Conservation (phyloP, 2,329 filamentous ascomycete species). For the Phialocephala subalpina region DNA sequence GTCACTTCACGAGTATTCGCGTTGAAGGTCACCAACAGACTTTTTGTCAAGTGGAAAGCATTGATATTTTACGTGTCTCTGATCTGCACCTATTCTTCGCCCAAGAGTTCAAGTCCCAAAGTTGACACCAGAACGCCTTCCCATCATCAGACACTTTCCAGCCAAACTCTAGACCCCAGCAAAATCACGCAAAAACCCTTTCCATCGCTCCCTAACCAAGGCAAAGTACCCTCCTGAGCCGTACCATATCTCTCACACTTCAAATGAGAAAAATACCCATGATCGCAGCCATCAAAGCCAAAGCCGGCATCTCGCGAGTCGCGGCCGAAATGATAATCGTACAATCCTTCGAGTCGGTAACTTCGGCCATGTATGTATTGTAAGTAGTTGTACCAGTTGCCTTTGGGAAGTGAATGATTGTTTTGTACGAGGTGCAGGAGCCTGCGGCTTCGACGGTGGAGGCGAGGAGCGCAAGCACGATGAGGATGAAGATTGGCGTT, state of each 20-base stretch:
- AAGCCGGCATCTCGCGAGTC: background rate
- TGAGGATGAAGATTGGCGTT: slow-evolving; percentile 1
- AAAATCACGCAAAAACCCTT: background rate
- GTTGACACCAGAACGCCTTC: too few relatives aligned
- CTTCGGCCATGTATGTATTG: background rate
- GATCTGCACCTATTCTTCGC: background rate
- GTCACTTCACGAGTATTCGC: background rate
- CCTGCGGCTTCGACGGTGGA: background rate
- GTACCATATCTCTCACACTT: background rate
- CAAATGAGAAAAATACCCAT: background rate
- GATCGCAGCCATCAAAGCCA: background rate
- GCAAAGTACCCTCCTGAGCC: background rate
- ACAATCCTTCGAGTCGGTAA: background rate
- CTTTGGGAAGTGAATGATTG: background rate
- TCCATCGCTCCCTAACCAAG: background rate
- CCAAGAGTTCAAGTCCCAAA: too few relatives aligned
- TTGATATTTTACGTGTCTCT: background rate
- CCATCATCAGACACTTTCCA: too few relatives aligned
- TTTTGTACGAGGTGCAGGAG: background rate
- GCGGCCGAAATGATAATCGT: background rate
- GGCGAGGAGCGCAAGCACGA: background rate
- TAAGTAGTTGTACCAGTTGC: background rate
- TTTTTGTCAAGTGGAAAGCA: background rate
- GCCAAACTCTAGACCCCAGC: background rate
- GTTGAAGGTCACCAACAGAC: background rate